Evolutionary conservation across 495 filamentous ascomycete genomes (phyloP).

Genomic region (Xylaria bambusicola): DNA sequence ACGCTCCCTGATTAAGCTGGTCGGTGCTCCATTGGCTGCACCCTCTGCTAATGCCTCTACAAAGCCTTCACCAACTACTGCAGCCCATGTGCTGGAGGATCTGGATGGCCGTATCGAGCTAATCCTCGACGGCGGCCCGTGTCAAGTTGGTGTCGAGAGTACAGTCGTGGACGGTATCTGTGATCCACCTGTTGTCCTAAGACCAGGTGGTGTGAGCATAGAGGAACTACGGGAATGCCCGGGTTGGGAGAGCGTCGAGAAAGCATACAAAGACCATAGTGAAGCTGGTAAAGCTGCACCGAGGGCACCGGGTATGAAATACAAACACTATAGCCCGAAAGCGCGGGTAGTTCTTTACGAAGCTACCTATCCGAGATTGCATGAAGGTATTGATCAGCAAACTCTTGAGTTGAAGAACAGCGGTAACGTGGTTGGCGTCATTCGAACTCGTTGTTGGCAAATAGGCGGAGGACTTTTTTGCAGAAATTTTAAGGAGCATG

Average conservation of each 20-base stretch:
- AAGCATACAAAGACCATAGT: conserved; percentile 72
- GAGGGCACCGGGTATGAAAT: conserved; percentile 96
- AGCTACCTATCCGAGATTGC: conserved; percentile 26
- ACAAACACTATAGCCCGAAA: conserved; percentile 93
- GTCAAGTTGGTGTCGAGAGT: conserved; percentile 88
- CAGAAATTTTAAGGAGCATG: conserved; percentile 23
- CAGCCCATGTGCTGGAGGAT: conserved; percentile 85
- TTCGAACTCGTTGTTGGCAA: conserved; percentile 48
- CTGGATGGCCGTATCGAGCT: conserved; percentile 80
- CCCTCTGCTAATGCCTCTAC: conserved; percentile 94
- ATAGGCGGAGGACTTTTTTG: conserved; percentile 34
- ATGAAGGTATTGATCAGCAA: conserved; percentile 18
- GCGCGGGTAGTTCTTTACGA: conserved; percentile 87
- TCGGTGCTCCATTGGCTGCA: conserved; percentile 81
- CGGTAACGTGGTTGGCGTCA: conserved; percentile 36
- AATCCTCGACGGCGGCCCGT: conserved; percentile 87
- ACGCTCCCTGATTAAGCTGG: conserved; percentile 74
- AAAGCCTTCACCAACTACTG: conserved; percentile 85
- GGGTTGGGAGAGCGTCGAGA: conserved; percentile 77
- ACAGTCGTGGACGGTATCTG: conserved; percentile 93
- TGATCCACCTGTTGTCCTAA: conserved; percentile 74
- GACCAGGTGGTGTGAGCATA: conserved; percentile 89
- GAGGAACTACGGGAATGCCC: conserved; percentile 71
- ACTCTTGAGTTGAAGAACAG: conserved; percentile 17
- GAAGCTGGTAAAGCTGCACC: conserved; percentile 61